Evolutionary conservation across 2,329 filamentous ascomycete genomes (phyloP).

Genomic region (Penicillium concentricum): DNA sequence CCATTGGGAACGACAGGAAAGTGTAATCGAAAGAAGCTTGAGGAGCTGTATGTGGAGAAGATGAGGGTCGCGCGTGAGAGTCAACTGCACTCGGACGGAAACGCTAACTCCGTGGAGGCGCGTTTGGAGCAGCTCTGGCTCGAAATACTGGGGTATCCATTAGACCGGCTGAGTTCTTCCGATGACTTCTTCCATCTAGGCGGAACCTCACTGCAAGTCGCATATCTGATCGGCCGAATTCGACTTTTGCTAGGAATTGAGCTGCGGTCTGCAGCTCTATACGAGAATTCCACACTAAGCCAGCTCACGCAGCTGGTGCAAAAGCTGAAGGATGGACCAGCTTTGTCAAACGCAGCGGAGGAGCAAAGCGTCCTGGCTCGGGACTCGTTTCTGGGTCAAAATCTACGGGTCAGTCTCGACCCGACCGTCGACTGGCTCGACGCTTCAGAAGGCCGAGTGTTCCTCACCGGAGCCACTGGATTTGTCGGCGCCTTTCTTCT

Average conservation of each 20-base stretch:
- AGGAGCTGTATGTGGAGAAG: background rate
- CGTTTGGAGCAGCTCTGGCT: background rate
- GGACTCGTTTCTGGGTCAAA: background rate
- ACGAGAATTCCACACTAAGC: background rate
- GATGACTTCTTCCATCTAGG: background rate
- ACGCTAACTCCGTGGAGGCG: background rate
- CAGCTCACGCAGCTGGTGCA: background rate
- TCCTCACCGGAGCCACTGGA: conserved; percentile 10
- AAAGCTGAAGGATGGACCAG: background rate
- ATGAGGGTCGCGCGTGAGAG: background rate
- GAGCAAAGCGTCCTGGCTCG: background rate
- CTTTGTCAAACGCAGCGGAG: background rate
- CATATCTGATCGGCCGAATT: background rate
- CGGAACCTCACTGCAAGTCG: background rate
- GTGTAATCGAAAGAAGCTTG: background rate
- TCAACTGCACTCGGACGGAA: background rate
- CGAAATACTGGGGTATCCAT: background rate
- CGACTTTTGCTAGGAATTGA: background rate
- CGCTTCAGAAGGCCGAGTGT: conserved; percentile 1
- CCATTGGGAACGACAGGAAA: background rate
- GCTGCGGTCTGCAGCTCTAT: background rate
- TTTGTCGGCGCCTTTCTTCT: conserved; percentile 10
- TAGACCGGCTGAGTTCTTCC: background rate
- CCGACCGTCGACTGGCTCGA: background rate
- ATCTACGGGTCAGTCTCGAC: background rate